phyloP scores from a whole-genome alignment of 768 basidiomycete species.

The Rubroboletus pulcherrimus region DNA sequence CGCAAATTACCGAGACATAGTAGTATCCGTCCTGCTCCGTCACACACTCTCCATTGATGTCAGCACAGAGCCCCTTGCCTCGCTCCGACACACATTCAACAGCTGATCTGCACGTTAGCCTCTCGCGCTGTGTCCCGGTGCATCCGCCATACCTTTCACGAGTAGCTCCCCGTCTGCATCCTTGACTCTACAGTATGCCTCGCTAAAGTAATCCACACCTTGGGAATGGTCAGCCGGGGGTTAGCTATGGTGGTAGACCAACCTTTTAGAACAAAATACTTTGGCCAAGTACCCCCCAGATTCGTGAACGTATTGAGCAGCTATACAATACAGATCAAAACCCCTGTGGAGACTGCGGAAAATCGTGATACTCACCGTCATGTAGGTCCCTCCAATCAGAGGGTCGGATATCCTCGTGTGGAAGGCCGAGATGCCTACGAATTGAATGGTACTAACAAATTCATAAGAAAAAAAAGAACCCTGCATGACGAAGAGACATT shows the following conservation, averaged over 20 bases:
- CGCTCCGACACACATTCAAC: constrained; percentile 90
- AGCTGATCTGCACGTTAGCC: constrained; percentile 40
- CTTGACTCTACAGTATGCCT: constrained; percentile 76
- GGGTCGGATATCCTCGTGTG: constrained; percentile 96
- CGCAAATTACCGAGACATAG: constrained; percentile 73
- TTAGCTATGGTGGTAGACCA: background rate
- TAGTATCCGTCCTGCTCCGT: constrained; percentile 93
- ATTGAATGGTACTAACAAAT: constrained; percentile 82
- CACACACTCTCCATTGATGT: constrained; percentile 74
- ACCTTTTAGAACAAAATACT: constrained; percentile 94
- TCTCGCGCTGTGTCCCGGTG: background rate
- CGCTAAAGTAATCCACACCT: constrained; percentile 87
- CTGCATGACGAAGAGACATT: constrained; percentile 27
- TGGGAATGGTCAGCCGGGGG: constrained; percentile 8
- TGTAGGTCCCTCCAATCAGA: constrained; percentile 96
- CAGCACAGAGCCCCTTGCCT: constrained; percentile 75
- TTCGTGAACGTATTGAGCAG: constrained; percentile 94
- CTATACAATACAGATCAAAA: constrained; percentile 37
- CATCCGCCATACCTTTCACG: constrained; percentile 46
- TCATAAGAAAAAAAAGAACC: constrained; percentile 1
- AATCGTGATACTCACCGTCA: constrained; percentile 69
- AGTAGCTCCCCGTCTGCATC: constrained; percentile 49
- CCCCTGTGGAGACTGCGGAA: background rate
- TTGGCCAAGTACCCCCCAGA: constrained; percentile 97
- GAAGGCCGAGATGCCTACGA: constrained; percentile 98